These are phyloP conservation scores for Parathielavia appendiculata DNA, from an alignment of 495 filamentous ascomycete genomes.

Conservation along the genomic window DNA sequence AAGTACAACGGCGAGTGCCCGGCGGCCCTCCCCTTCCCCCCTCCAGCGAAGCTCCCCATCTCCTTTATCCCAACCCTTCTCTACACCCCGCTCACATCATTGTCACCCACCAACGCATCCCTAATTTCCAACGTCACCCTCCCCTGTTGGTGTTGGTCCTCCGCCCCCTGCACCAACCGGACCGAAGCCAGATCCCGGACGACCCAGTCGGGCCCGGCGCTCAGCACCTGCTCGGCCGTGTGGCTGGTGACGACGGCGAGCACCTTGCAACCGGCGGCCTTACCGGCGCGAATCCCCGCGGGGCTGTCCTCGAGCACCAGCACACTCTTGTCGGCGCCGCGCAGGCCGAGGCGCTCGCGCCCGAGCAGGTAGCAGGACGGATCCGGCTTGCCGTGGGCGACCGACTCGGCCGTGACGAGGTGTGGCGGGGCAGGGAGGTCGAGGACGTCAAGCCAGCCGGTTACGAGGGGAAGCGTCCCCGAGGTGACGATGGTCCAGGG, in stretches of 20 bases:
- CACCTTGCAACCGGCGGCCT: constrained; percentile 84
- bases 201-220: constrained; percentile 81
- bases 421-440: constrained; percentile 65
- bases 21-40: too few relatives aligned
- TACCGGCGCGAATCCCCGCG: constrained; percentile 83
- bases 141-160: constrained; percentile 16
- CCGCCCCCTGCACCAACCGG: constrained; percentile 45
- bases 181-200: constrained; percentile 74
- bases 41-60: too few relatives aligned
- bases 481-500: constrained; percentile 94
- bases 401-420: constrained; percentile 82
- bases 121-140: constrained; percentile 51
- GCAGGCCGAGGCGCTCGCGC: constrained; percentile 55
- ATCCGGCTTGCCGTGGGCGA: constrained; percentile 79
- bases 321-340: constrained; percentile 39
- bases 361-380: constrained; percentile 80
- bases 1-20: too few relatives aligned
- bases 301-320: constrained; percentile 91
- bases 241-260: constrained; percentile 86
- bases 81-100: neutral
- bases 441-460: constrained; percentile 79
- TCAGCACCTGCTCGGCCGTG: constrained; percentile 60
- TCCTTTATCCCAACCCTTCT: neutral
- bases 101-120: constrained; percentile 29
- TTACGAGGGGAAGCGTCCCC: constrained; percentile 73